Evolutionary conservation across 2,329 filamentous ascomycete genomes (phyloP), one percentile per base, ranked within the genome.

Genomic region (Chalara sp.): DNA sequence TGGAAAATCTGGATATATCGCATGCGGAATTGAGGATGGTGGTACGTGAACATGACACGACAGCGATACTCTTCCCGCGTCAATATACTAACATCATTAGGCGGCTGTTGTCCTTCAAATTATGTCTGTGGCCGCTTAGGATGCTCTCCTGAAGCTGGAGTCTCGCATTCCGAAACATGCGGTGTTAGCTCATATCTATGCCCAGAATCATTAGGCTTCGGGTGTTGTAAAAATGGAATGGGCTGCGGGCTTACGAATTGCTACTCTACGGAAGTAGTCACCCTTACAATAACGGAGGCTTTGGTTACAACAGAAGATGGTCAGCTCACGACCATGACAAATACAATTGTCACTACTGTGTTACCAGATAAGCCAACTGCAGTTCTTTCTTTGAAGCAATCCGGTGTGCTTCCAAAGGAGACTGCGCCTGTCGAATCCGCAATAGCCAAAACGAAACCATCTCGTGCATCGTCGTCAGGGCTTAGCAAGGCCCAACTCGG

Each of bases 141-240:
- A 3, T 82, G 79, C 55, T 61, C 65, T 3, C 65, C 73, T 0
- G 73, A 76, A 1, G 65, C 68, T 8, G 76, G 75, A 7, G 61
- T 65, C 5, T 61, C 71, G 1, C 65, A 63, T 32, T 68, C 67
- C 6, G 63, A 66, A 50, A 66, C 63, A 12, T 82, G 79, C 48
- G 70, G 70, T 5, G 55, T 66, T 2, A 69, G 65, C 52, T 75
- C 72, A 44, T 75, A 70, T 49, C 65, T 72, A 4, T 82, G 79
- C 51, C 72, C 79, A 1, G 58, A 72, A 5, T 76, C 74, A 1
- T 56, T 76, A 4, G 73, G 72, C 47, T 76, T 72, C 51, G 79
- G 78, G 0, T 82, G 79, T 55, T 83, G 79, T 58, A 64, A 63
- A 2, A 70, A 63, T 44, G 73, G 73, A 5, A 71, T 76, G 68